A percentile compares a stretch with the other conserved stretches of the same genome.
Conservation (phyloP, 2,329 filamentous ascomycete genomes). For the Waltergamsia citrina region DNA sequence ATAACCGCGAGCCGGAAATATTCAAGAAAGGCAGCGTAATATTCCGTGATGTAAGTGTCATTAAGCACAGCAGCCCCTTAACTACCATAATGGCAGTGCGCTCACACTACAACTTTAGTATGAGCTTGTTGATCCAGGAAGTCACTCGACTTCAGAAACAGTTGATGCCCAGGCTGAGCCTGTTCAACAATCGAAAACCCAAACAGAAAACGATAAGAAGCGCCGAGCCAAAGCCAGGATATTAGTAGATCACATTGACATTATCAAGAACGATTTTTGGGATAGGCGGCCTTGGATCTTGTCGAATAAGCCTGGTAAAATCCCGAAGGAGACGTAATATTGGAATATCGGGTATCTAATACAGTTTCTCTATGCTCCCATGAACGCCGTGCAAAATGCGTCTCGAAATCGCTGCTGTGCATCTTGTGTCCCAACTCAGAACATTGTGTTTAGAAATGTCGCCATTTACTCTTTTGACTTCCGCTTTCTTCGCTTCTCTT, state of each 20-base stretch:
- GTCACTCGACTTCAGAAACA: constrained; percentile 33
- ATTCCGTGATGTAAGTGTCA: constrained; percentile 66
- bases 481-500: constrained; percentile 30
- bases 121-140: constrained; percentile 54
- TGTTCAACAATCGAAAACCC: constrained; percentile 60
- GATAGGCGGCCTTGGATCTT: constrained; percentile 74
- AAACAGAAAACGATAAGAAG: constrained; percentile 76
- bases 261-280: constrained; percentile 97
- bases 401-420: too few relatives aligned
- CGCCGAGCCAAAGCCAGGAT: constrained; percentile 70
- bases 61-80: too few relatives aligned
- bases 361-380: not conserved
- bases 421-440: too few relatives aligned
- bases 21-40: constrained; percentile 90
- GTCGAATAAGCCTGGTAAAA: constrained; percentile 62
- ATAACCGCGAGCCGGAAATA: constrained; percentile 91
- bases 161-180: constrained; percentile 43
- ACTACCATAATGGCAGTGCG: too few relatives aligned
- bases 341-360: constrained; percentile 2
- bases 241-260: constrained; percentile 77
- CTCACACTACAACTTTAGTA: too few relatives aligned
- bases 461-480: constrained; percentile 14
- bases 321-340: constrained; percentile 47
- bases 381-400: not conserved
- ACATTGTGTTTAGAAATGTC: not conserved